These are phyloP conservation scores for Fistulinella staudtii DNA, from an alignment of 1,284 basidiomycete species.

Conservation along the genomic window DNA sequence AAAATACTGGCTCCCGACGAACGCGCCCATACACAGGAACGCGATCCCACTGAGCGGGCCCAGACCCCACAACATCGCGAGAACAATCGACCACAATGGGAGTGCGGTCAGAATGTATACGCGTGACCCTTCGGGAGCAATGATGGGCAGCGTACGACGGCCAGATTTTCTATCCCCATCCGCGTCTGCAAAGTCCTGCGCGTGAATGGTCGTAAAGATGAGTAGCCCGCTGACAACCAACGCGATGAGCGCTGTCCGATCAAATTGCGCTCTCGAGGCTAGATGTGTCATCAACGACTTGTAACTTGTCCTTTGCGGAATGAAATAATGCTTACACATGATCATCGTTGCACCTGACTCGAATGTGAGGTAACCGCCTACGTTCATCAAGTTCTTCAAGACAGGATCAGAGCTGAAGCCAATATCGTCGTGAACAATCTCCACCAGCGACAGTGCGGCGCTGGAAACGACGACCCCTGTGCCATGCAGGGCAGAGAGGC, in stretches of 20 bases:
- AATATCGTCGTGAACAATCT: constrained; percentile 29
- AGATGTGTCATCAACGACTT: not conserved
- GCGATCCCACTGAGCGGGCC: constrained; percentile 4
- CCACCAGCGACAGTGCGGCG: constrained; percentile 13
- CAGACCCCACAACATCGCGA: constrained; percentile 16
- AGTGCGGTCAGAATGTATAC: constrained; percentile 14
- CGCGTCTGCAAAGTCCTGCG: constrained; percentile 42
- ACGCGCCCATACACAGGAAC: constrained; percentile 14
- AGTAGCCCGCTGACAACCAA: constrained; percentile 30
- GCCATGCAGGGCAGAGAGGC: constrained; percentile 22
- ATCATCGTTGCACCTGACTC: constrained; percentile 33
- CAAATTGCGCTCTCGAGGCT: constrained; percentile 11
- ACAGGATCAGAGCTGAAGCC: constrained; percentile 21
- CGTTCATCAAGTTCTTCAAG: constrained; percentile 30
- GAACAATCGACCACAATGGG: constrained; percentile 15
- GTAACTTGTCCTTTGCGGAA: not conserved
- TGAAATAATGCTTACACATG: constrained; percentile 23
- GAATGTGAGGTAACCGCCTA: constrained; percentile 30
- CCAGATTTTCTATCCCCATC: constrained; percentile 37
- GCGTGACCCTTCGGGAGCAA: constrained; percentile 27
- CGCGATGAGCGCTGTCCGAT: constrained; percentile 17
- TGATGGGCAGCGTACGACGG: constrained; percentile 39
- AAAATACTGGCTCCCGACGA: constrained; percentile 18
- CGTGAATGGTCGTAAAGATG: constrained; percentile 38
- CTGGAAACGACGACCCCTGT: constrained; percentile 21